Evolutionary conservation across 2,329 filamentous ascomycete genomes (phyloP), one percentile per base, ranked within the genome.

Genomic region (Tympanopsis confertula): DNA sequence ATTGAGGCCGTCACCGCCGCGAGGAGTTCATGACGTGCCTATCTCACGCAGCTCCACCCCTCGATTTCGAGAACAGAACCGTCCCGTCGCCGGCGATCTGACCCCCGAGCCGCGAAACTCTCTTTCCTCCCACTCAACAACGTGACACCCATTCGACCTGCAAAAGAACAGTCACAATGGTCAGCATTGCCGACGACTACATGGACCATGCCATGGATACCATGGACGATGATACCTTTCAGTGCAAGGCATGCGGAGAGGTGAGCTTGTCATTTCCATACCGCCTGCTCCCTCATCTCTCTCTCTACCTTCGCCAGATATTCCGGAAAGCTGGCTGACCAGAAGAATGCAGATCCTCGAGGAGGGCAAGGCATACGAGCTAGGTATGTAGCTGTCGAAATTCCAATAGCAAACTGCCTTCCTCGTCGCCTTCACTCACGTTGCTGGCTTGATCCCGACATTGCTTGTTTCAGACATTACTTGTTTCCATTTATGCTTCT

Each of bases 351-450:
- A 95, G 87, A 94, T 96, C 48, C 74, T 98, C 15, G 91, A 98
- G 62, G 91, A 98, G 70, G 91, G 91, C 51, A 96, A 96, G 63
- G 91, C 91, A 38, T 98, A 94, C 53, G 91, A 98, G 65, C 73
- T 98, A 52, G 87, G 89, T 96, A 65, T 55, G 73, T 63, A 45
- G 24, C 41, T 38, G 39, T 42, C 28, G 37, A 30, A 43, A 20
- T 33, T 28, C n/a, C 24, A n/a, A 28, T 10, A 22, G 35, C 40
- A 18, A 12, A 20, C 33, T 20, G 4, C 36, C 18, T 13, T 26
- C 38, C 17, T 35, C 17, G 4, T 10, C 35, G 26, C 20, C 35
- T n/a, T 18, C 33, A 28, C 35, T 40, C 33, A 26, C 13, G 22
- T 20, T 13, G 13, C 12, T 13, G 12, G 19, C 14, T 13, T 56